Base-by-base conservation (phyloP, 2,329 filamentous ascomycete genomes). In the Cladosporium cucumerinum region DNA sequence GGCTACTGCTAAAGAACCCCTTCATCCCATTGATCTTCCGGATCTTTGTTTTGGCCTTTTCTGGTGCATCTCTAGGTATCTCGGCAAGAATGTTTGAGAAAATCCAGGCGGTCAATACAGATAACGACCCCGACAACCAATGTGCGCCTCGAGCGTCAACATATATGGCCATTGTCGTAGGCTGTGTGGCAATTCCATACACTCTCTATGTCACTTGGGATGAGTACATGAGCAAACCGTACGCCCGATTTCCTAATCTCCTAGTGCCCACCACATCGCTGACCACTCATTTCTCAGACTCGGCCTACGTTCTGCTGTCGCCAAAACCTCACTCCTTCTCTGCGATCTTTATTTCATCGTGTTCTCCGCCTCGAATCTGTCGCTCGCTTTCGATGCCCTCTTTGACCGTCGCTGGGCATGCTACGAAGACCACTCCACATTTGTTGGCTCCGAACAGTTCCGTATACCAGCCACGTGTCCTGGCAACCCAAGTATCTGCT, bases 271-370 rank as follows among this genome's bases (percentile, higher is more conserved):
- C 25, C 3, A 51, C 28, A 28, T 16, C 28, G n/a, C 26, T 59
- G 18, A 49, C 36, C 16, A 30, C 32, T 68, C 59, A 36, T 46
- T 28, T 23, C 21, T 7, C 66, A 77, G 75, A 11, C 82, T 99
- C 23, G 95, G 95, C 1, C 81, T 99, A 66, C 90, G 96, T 51
- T 89, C 88, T 7, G 88, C 92, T 11, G 88, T 88, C 64, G 89
- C 92, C 57, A 99, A 99, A 77, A 90, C 96, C 69, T 87, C 91
- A 16, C 86, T 99, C 58, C 91, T 98, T 66, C 86, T 99, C 63
- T 85, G 97, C 65, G 95, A 99, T 78, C 84, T 99, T 3, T 89
- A 97, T 73, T 99, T 99, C 76, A 97, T 99, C 73, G 93, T 98
- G 49, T 97, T 99, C 80, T 94, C 97, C 77, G 93, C 93, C 4